Base-by-base conservation (phyloP, 1,284 basidiomycete genomes). In the Boletellus deceptivus region DNA sequence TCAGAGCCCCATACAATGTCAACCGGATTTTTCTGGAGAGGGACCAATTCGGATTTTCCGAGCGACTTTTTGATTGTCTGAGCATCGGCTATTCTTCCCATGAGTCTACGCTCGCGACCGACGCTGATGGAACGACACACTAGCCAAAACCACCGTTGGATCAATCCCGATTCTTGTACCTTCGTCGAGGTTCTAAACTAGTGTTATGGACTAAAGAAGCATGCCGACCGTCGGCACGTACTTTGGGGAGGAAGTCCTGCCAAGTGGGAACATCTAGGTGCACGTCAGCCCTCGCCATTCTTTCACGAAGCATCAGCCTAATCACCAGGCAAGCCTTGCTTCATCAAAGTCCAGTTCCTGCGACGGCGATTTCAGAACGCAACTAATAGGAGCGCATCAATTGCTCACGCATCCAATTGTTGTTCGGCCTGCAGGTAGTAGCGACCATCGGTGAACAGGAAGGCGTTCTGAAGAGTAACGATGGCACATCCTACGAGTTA, bases 281-380 rank as follows among this genome's bases (percentile, higher is more conserved):
- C 44, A 55, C 29, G 50, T 58, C 37, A 52, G 50, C 29, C 29
- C 29, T 14, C 31, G 25, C n/a, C 14, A 22, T 33, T 7, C 34
- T 6, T 35, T 45, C 22, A 39, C 6, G 13, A 35, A 20, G 17
- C n/a, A 31, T 14, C 20, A 27, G 20, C 4, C 16, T 16, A 57
- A 48, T 55, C 53, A 85, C 89, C 84, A 69, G 83, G 82, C 27
- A 92, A 65, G 6, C 93, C 95, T 60, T 90, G 84, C 68, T 92
- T 96, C 91, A 96, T 94, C 62, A 98, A 72, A 2, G 79, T 89
- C 95, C 95, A 98, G 57, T 95, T 93, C 46, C 84, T 89, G 51
- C 1, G 4, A 41, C 1, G 7, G 18, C 9, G 1, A 2, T 27
- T 8, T 62, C 22, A 54, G 45, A 42, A 43, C 6, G 38, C 9